These are phyloP conservation scores for Aristolochia californica DNA, from an alignment of 164 flowering plant species.

Conservation along the genomic window DNA sequence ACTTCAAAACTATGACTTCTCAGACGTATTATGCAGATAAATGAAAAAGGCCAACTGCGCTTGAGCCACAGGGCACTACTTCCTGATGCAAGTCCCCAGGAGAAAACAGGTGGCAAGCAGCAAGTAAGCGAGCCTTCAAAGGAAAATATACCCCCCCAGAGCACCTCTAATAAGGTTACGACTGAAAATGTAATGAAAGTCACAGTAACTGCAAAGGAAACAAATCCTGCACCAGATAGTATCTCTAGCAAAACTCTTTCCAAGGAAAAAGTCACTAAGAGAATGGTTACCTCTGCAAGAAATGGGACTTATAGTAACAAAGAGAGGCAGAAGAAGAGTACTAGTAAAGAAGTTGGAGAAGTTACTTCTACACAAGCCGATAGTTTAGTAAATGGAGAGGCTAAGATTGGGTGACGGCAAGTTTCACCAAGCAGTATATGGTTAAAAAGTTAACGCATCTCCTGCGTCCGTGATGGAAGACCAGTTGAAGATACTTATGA, in stretches of 20 bases:
- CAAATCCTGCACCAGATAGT: conserved; percentile 15
- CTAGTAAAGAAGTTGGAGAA: conserved; percentile 22
- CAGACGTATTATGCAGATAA: conserved; percentile 47
- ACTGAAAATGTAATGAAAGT: conserved; percentile 17
- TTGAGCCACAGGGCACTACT: conserved; percentile 77
- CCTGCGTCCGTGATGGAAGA: too few relatives aligned
- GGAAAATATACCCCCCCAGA: conserved; percentile 24
- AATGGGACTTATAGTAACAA: conserved; percentile 27
- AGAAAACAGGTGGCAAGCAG: conserved; percentile 31
- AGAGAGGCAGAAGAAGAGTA: conserved; percentile 37
- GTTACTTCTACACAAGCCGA: conserved; percentile 25
- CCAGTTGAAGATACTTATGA: too few relatives aligned
- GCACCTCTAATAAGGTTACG: conserved; percentile 20
- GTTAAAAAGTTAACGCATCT: not conserved
- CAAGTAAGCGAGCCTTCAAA: conserved; percentile 20
- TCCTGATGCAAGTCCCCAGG: conserved; percentile 47
- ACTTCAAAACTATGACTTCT: not conserved
- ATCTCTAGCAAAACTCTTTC: conserved; percentile 3
- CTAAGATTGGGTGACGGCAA: conserved; percentile 30
- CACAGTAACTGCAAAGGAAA: conserved; percentile 15
- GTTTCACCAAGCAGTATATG: not conserved
- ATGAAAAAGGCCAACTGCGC: conserved; percentile 94
- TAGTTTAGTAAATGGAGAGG: conserved; percentile 53
- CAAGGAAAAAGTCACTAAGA: conserved; percentile 26
- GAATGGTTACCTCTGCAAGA: conserved; percentile 21